Evolutionary conservation across 768 basidiomycete genomes (phyloP).

Genomic region (Leccinum pellstonianum): DNA sequence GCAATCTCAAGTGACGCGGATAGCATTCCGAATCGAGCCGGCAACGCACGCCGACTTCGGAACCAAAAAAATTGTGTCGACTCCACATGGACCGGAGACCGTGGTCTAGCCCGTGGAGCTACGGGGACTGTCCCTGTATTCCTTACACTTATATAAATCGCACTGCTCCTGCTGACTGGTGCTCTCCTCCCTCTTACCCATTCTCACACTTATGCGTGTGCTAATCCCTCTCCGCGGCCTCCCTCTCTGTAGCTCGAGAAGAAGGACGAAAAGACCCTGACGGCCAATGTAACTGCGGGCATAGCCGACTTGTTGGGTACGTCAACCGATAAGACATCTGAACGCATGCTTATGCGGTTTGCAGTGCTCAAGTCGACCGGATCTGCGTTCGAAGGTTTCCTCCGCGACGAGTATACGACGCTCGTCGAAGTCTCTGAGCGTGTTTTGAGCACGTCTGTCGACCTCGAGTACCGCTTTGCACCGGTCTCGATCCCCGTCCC

Average conservation of each 20-base stretch:
- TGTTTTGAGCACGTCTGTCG: slow-evolving; percentile 86
- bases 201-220: not conserved
- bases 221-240: not conserved
- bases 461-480: slow-evolving; percentile 67
- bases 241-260: slow-evolving; percentile 54
- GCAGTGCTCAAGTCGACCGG: slow-evolving; percentile 89
- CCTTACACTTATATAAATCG: slow-evolving; percentile 15
- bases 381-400: slow-evolving; percentile 78
- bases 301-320: slow-evolving; percentile 78
- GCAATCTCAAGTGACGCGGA: slow-evolving; percentile 2
- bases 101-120: slow-evolving; percentile 26
- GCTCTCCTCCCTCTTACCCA: not conserved
- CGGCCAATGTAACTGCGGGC: slow-evolving; percentile 64
- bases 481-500: slow-evolving; percentile 47
- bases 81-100: slow-evolving; percentile 20
- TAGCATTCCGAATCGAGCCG: slow-evolving; percentile 21
- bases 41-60: slow-evolving; percentile 7
- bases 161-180: not conserved
- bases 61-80: not conserved
- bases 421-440: slow-evolving; percentile 81
- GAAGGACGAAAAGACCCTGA: slow-evolving; percentile 59
- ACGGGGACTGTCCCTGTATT: not conserved
- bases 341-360: not conserved
- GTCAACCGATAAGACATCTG: slow-evolving; percentile 15
- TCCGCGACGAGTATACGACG: slow-evolving; percentile 88